phyloP scores from a whole-genome alignment of 352 stramenopile genomes.

The Globisporangium nodosum region DNA sequence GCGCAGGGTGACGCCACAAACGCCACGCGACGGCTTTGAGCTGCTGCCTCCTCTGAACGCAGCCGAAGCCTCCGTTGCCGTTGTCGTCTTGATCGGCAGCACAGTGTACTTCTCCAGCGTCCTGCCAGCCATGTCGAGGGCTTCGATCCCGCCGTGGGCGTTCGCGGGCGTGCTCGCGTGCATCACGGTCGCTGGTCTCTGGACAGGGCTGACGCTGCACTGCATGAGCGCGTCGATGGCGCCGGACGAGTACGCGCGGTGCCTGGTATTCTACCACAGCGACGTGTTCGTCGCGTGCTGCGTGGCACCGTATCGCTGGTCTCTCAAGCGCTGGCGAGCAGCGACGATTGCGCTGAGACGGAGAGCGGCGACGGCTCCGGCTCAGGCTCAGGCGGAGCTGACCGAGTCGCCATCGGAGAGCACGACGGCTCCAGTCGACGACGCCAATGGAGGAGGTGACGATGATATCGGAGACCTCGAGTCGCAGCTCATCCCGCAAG shows the following conservation, averaged over 20 bases:
- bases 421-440: too few relatives aligned
- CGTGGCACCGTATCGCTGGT: constrained; percentile 1
- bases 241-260: constrained; percentile 9
- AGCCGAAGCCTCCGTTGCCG: neutral
- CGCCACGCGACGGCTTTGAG: neutral
- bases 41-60: constrained; percentile 9
- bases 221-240: constrained; percentile 9
- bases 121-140: neutral
- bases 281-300: constrained; percentile 7
- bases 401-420: neutral
- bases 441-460: neutral
- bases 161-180: constrained; percentile 1
- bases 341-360: neutral
- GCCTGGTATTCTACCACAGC: constrained; percentile 7
- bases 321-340: neutral
- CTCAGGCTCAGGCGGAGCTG: neutral
- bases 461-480: neutral
- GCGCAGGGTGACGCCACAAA: neutral
- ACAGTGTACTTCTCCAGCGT: constrained; percentile 1
- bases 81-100: neutral
- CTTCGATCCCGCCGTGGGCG: neutral
- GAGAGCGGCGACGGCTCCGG: neutral
- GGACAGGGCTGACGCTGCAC: constrained; percentile 8
- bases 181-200: neutral
- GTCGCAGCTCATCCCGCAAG: neutral